These are phyloP conservation scores for Lipomyces japonicus DNA, from an alignment of 805 yeast species.

Conservation along the genomic window DNA sequence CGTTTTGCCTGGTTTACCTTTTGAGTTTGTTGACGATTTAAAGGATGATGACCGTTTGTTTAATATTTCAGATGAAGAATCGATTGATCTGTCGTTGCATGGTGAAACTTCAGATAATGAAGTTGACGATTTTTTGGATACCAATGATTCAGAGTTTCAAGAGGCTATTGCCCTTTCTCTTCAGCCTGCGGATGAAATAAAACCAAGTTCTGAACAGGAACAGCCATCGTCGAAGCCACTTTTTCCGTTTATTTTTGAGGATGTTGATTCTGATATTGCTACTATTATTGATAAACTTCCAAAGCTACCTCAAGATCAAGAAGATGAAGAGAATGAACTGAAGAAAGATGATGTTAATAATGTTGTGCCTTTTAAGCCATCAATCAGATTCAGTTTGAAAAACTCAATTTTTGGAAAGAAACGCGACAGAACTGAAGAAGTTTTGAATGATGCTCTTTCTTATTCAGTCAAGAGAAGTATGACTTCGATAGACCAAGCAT, in stretches of 20 bases:
- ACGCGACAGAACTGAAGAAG: too few species aligned
- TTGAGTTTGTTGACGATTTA: neutral
- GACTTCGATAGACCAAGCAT: too few species aligned
- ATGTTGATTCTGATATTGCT: constrained; percentile 9
- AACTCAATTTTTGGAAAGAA: constrained; percentile 16
- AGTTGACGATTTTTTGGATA: neutral
- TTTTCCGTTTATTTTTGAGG: constrained; percentile 19
- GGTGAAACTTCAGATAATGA: constrained; percentile 1
- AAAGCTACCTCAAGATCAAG: constrained; percentile 4
- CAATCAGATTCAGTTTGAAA: constrained; percentile 15
- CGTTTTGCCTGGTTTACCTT: neutral
- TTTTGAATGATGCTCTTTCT: too few species aligned
- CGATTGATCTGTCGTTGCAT: constrained; percentile 1
- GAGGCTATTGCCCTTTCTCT: constrained; percentile 18
- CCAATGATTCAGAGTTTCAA: constrained; percentile 19
- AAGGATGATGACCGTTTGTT: constrained; percentile 14
- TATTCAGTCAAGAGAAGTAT: too few species aligned
- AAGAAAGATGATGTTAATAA: constrained; percentile 1
- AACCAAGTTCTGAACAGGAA: neutral
- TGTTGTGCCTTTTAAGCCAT: constrained; percentile 3
- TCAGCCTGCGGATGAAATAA: constrained; percentile 2
- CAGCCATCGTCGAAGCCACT: neutral
- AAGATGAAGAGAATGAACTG: neutral
- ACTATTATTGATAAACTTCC: constrained; percentile 16
- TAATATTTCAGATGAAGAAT: constrained; percentile 15